Evolutionary conservation across 495 filamentous ascomycete genomes (phyloP), one percentile per base, ranked within the genome.

Genomic region (Penicillium egyptiacum): DNA sequence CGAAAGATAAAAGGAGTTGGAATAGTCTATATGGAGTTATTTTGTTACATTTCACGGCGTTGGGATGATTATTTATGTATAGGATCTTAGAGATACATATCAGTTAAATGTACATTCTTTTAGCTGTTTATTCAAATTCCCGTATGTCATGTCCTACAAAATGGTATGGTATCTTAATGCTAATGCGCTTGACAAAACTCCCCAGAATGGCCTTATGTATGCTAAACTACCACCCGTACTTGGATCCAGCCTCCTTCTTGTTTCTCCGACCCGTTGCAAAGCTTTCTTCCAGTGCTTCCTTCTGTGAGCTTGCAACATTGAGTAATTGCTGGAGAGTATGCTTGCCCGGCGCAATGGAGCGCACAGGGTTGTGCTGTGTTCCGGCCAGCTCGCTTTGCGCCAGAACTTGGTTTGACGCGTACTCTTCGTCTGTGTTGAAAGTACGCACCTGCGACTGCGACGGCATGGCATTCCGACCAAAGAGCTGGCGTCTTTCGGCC

Each of bases 381-480:
- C 86, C 83, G 3, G 91, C 85, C 31, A 94, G 71, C 23, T 79
- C 72, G 12, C 75, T 72, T 41, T 70, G 62, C 8, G 67, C 60
- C 52, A 72, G 40, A 47, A 75, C 75, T 70, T 93, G 86, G 70
- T 97, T 97, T 53, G 86, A 81, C 16, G 79, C 83, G 74, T 97
- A 97, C 71, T 97, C 92, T 50, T 73, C 69, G 68, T 91, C 90
- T 39, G 88, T 93, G 72, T 92, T 88, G 84, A 97, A 96, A 56
- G 84, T 88, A 45, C 90, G 73, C 9, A 96, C 75, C 22, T 73
- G 79, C 7, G 73, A 71, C 39, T 72, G 60, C n/a, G 64, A 63
- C 10, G 68, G 53, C 42, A 61, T 67, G 4, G 63, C 69, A 53
- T 75, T 70, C 4, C 92, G 86, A 25, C 92, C 92, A 57, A 96